A percentile compares a stretch with the other conserved stretches of the same genome.
These are phyloP conservation scores for Diaporthe sp. DNA, from an alignment of 2,329 filamentous ascomycete species.

Conservation along the genomic window DNA sequence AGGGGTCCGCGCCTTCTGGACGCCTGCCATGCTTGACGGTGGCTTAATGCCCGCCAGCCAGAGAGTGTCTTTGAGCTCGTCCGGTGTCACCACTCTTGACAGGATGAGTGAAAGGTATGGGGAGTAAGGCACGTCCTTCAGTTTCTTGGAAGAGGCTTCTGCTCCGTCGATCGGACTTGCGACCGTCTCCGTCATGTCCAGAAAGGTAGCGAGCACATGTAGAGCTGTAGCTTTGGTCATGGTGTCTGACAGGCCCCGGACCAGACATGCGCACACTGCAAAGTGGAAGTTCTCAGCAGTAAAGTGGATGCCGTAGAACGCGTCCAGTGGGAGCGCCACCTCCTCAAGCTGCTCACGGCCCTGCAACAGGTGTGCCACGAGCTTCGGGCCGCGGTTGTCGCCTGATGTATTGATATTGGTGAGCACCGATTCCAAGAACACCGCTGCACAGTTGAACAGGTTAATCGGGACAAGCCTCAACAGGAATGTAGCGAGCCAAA, in stretches of 20 bases:
- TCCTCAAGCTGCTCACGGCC: constrained; percentile 71
- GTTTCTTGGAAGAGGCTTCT: constrained; percentile 38
- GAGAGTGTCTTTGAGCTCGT: constrained; percentile 72
- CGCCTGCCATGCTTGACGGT: constrained; percentile 49
- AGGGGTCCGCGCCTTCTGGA: constrained; percentile 52
- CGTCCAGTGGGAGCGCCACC: constrained; percentile 69
- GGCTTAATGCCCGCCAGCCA: constrained; percentile 69
- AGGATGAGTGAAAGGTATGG: constrained; percentile 72
- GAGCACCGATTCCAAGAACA: constrained; percentile 72
- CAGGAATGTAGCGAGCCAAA: constrained; percentile 76
- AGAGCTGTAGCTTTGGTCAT: constrained; percentile 68
- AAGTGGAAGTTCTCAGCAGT: constrained; percentile 73
- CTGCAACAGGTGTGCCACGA: constrained; percentile 70
- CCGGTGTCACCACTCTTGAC: constrained; percentile 63
- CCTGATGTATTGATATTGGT: constrained; percentile 71
- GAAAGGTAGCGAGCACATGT: constrained; percentile 70
- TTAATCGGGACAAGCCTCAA: constrained; percentile 70
- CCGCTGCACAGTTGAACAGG: constrained; percentile 74
- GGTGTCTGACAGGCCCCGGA: constrained; percentile 72
- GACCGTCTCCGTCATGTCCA: constrained; percentile 61
- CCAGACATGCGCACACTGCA: constrained; percentile 72
- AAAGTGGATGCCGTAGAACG: constrained; percentile 74
- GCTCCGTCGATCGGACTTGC: constrained; percentile 42
- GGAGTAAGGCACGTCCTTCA: constrained; percentile 52
- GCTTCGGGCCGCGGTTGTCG: constrained; percentile 68